phyloP scores from a whole-genome alignment of 2,329 filamentous ascomycete species.

The Xylariaceae sp. region DNA sequence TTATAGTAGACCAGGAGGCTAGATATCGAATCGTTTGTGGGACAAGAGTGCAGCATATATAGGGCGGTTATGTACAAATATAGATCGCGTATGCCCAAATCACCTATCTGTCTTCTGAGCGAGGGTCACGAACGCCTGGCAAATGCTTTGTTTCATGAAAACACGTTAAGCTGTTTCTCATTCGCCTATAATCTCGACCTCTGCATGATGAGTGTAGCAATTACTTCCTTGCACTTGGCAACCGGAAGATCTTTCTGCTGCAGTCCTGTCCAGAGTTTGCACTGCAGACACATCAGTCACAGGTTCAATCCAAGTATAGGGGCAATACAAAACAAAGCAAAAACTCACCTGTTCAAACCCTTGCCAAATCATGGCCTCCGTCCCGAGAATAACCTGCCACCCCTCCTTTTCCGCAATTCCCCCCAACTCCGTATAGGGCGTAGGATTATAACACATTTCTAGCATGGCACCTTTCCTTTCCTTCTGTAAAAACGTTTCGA shows the following conservation, averaged over 20 bases:
- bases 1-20: conserved; percentile 61
- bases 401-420: conserved; percentile 58
- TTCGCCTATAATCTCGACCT: conserved; percentile 30
- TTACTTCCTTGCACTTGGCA: conserved; percentile 53
- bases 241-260: conserved; percentile 58
- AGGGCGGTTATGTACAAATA: conserved; percentile 4
- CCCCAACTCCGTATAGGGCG: conserved; percentile 65
- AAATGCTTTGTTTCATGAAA: conserved; percentile 1
- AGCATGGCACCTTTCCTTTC: conserved; percentile 64
- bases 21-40: neutral
- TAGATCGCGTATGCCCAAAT: neutral
- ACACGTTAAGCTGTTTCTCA: conserved; percentile 15
- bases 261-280: conserved; percentile 63
- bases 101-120: neutral
- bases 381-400: conserved; percentile 74
- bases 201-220: conserved; percentile 42
- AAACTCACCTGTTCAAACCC: conserved; percentile 60
- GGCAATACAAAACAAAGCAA: neutral
- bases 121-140: conserved; percentile 1
- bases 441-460: conserved; percentile 83
- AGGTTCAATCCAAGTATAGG: neutral
- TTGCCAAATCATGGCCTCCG: conserved; percentile 75
- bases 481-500: conserved; percentile 48
- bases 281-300: conserved; percentile 23
- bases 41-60: neutral